Base-by-base conservation (phyloP, 495 filamentous ascomycete genomes). In the Penicillium paradoxum region DNA sequence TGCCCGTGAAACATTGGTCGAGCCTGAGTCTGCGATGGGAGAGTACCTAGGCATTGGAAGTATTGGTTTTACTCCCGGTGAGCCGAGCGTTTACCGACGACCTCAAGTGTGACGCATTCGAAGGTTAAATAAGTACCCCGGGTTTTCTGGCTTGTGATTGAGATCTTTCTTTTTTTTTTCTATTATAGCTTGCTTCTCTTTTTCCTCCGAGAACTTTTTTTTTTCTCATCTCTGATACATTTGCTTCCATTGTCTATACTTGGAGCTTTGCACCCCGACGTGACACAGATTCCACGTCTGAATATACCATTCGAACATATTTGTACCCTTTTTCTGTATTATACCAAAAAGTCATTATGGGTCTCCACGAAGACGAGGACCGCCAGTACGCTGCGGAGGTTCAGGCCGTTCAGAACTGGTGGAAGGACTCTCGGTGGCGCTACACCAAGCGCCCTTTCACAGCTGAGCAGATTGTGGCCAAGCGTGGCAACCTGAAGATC, bases 401-500 rank as follows among this genome's bases (percentile, higher is more conserved):
- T 53, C 79, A 84, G 60, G 85, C 84, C 53, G 86, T 97, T 50
- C 86, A 97, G 79, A 73, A 86, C 69, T 98, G 93, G 93, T 98
- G 93, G 93, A 81, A 79, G 18, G 89, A 93, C 56, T 80, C 88
- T 34, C 79, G 93, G 77, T 98, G 93, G 93, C 79, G 89, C 63
- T 83, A 89, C 70, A 98, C 93, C 59, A 91, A 86, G 72, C 81
- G 93, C 32, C 87, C 93, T 4, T 98, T 90, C 71, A 96, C 90
- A 5, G 90, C 93, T 14, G 95, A 97, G 76, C 88, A 95, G 75
- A 97, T 98, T 65, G 93, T 95, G 52, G 83, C 86, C 21, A 98
- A 98, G 80, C 79, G 93, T 62, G 93, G 93, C 22, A 90, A 86
- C 63, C 72, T 98, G 60, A 91, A 85, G 73, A 90, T 98, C 63